Conservation (phyloP, 2,329 filamentous ascomycete genomes). For the Aspergillus proliferans region DNA sequence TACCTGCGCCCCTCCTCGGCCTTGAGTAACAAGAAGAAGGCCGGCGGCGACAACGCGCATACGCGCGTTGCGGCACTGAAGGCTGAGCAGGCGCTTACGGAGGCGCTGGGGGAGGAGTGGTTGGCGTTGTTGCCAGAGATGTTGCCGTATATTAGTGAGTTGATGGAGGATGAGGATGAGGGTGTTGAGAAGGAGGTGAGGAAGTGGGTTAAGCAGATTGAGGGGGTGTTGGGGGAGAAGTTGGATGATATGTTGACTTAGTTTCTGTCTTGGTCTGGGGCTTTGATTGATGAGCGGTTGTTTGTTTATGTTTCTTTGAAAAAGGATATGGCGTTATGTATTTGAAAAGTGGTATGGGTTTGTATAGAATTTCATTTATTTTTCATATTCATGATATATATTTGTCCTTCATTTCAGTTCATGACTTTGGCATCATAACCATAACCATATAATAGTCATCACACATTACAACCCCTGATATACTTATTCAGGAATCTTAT, state of each 20-base stretch:
- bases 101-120: slow-evolving; percentile 87
- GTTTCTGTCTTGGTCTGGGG: background rate
- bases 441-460: background rate
- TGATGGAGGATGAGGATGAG: slow-evolving; percentile 96
- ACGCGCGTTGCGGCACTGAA: slow-evolving; percentile 77
- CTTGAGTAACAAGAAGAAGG: slow-evolving; percentile 13
- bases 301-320: too few relatives aligned
- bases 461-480: background rate
- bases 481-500: slow-evolving; percentile 20
- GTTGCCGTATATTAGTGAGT: slow-evolving; percentile 89
- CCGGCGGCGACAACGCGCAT: slow-evolving; percentile 53
- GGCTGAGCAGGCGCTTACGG: slow-evolving; percentile 73
- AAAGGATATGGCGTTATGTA: background rate
- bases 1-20: slow-evolving; percentile 59
- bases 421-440: background rate
- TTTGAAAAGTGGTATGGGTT: background rate
- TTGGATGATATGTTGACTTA: slow-evolving; percentile 88
- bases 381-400: background rate
- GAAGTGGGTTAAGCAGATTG: slow-evolving; percentile 84
- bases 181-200: slow-evolving; percentile 82
- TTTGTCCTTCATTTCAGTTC: too few relatives aligned
- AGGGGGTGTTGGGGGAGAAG: slow-evolving; percentile 81
- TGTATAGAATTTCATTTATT: background rate
- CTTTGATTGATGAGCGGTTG: background rate
- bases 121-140: slow-evolving; percentile 85